Conservation (phyloP, 768 basidiomycete species). For the Trametes meyenii region DNA sequence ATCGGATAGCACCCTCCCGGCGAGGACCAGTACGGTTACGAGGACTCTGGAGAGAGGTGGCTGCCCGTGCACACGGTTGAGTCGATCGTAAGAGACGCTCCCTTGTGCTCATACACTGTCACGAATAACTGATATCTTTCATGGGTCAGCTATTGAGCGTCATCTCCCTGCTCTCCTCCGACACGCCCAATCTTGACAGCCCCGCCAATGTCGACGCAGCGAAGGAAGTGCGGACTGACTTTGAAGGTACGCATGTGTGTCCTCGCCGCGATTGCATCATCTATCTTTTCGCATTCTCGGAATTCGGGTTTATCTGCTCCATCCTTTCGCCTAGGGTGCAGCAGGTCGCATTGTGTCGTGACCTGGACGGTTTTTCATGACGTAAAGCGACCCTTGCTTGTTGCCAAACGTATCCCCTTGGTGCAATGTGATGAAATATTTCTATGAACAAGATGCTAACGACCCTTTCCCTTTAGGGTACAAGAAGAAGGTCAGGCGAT, state of each 20-base stretch:
- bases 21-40: slow-evolving; percentile 95
- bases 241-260: slow-evolving; percentile 47
- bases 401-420: too few species aligned
- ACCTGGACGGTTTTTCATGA: too few species aligned
- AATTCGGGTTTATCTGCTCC: too few species aligned
- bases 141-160: slow-evolving; percentile 83
- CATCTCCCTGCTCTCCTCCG: slow-evolving; percentile 92
- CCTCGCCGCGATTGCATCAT: not conserved
- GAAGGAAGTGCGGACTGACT: slow-evolving; percentile 75
- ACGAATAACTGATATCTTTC: not conserved
- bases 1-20: slow-evolving; percentile 83
- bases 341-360: too few species aligned
- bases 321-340: too few species aligned
- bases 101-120: not conserved
- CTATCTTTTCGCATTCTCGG: not conserved
- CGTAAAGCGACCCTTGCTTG: too few species aligned
- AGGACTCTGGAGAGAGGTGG: slow-evolving; percentile 97
- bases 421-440: too few species aligned
- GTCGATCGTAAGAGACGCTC: slow-evolving; percentile 71
- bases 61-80: slow-evolving; percentile 96
- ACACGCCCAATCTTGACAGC: slow-evolving; percentile 88
- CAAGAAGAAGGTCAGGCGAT: slow-evolving; percentile 93
- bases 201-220: slow-evolving; percentile 98
- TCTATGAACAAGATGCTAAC: not conserved
- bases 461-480: slow-evolving; percentile 54